Conservation (phyloP, 208 protist genomes). For the Giardia duodenalis region DNA sequence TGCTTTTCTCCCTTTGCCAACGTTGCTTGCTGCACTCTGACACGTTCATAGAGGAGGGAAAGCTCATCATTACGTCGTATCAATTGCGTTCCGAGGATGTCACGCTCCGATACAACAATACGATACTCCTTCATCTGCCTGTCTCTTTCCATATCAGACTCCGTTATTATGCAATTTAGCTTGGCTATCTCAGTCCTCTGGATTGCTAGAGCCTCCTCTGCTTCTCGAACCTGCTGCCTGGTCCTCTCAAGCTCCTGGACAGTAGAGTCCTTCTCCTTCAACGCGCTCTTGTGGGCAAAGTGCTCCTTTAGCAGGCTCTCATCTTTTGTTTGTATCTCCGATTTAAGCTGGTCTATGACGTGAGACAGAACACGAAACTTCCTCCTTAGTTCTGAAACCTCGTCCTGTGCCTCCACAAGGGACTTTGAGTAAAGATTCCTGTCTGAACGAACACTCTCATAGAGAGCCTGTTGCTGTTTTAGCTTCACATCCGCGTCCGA, state of each 20-base stretch:
- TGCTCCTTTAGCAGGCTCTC: slow-evolving; percentile 59
- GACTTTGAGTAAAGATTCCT: slow-evolving; percentile 82
- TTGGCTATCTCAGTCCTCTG: slow-evolving; percentile 65
- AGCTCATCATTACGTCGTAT: slow-evolving; percentile 88
- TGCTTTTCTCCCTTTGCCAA: slow-evolving; percentile 74
- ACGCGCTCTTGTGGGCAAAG: slow-evolving; percentile 48
- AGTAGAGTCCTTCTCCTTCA: slow-evolving; percentile 51
- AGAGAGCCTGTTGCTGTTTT: slow-evolving; percentile 78
- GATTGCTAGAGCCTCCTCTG: slow-evolving; percentile 43
- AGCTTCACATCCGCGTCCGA: slow-evolving; percentile 67
- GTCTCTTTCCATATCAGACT: slow-evolving; percentile 64
- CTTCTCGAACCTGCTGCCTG: slow-evolving; percentile 54
- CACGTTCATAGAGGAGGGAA: slow-evolving; percentile 79
- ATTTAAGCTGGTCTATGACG: slow-evolving; percentile 70
- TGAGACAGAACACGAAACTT: slow-evolving; percentile 75
- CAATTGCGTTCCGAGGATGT: slow-evolving; percentile 70
- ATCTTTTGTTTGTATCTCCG: slow-evolving; percentile 81
- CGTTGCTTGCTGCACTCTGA: slow-evolving; percentile 74
- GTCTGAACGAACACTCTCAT: slow-evolving; percentile 77
- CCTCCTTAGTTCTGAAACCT: slow-evolving; percentile 69
- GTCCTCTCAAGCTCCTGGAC: slow-evolving; percentile 58
- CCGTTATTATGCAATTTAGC: slow-evolving; percentile 71
- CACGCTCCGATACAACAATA: slow-evolving; percentile 74
- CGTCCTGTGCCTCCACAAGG: slow-evolving; percentile 74
- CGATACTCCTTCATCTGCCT: slow-evolving; percentile 70